A percentile compares a stretch with the other conserved stretches of the same genome.
phyloP scores from a whole-genome alignment of 2,329 filamentous ascomycete species.

The Fusarium denticulatum region DNA sequence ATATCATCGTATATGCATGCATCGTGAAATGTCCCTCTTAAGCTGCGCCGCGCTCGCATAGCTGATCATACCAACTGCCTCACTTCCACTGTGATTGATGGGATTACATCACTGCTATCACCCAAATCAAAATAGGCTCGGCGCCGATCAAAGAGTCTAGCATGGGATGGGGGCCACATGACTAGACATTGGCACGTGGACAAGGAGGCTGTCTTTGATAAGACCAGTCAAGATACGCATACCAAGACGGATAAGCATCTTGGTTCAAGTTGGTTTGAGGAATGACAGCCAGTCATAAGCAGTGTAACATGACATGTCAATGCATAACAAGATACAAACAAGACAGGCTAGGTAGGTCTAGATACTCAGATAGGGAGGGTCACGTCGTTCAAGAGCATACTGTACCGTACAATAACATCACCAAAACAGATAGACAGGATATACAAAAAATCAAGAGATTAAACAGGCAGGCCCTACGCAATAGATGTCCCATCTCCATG shows the following conservation, averaged over 20 bases:
- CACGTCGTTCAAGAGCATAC: not conserved
- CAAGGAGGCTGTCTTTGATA: constrained; percentile 5
- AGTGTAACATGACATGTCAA: not conserved
- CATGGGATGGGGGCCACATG: constrained; percentile 32
- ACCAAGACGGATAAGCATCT: constrained; percentile 2
- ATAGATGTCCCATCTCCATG: constrained; percentile 50
- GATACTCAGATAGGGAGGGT: not conserved
- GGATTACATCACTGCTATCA: constrained; percentile 35
- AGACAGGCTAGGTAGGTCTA: not conserved
- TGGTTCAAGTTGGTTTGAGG: not conserved
- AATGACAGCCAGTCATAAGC: not conserved
- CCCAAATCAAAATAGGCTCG: constrained; percentile 28
- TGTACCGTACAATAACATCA: constrained; percentile 1
- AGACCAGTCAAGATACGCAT: constrained; percentile 6
- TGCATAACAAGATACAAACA: not conserved
- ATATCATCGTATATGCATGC: not conserved
- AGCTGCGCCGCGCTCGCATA: not conserved
- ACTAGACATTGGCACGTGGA: constrained; percentile 32
- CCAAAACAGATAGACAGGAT: not conserved
- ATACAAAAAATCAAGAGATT: constrained; percentile 45
- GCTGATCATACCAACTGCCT: not conserved
- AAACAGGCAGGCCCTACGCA: constrained; percentile 47
- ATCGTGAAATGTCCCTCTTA: not conserved
- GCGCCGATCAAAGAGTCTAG: constrained; percentile 30
- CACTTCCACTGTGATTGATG: constrained; percentile 12